Conservation (phyloP, 2,329 filamentous ascomycete species). For the Microsporum canis region DNA sequence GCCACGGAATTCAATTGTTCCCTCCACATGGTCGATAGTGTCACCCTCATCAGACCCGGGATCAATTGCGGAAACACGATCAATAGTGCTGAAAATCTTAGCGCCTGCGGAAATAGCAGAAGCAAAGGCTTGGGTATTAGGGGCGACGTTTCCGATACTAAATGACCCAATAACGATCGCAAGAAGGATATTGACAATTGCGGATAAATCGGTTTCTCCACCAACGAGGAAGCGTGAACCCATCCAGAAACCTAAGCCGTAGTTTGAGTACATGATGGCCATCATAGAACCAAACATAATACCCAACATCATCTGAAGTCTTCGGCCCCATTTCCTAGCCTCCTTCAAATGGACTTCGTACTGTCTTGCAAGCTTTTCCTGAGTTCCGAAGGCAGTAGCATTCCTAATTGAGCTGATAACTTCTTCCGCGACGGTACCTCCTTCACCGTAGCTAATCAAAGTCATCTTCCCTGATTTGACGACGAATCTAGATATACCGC, state of each 20-base stretch:
- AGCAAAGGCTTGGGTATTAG: slow-evolving; percentile 77
- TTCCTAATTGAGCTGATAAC: slow-evolving; percentile 90
- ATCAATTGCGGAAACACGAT: slow-evolving; percentile 74
- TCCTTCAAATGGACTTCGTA: slow-evolving; percentile 65
- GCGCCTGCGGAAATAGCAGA: slow-evolving; percentile 70
- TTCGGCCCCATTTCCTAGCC: slow-evolving; percentile 66
- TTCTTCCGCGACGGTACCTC: slow-evolving; percentile 84
- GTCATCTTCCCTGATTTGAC: slow-evolving; percentile 70
- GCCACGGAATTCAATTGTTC: slow-evolving; percentile 66
- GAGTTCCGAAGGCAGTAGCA: slow-evolving; percentile 82
- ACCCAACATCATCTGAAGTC: slow-evolving; percentile 59
- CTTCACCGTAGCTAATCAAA: slow-evolving; percentile 67
- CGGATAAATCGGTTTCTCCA: slow-evolving; percentile 53
- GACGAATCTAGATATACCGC: slow-evolving; percentile 59
- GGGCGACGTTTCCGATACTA: slow-evolving; percentile 74
- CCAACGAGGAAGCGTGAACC: slow-evolving; percentile 63
- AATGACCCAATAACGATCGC: slow-evolving; percentile 89
- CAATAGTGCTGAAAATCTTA: slow-evolving; percentile 92
- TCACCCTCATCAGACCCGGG: slow-evolving; percentile 59
- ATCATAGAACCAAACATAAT: slow-evolving; percentile 79
- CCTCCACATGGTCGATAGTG: slow-evolving; percentile 60
- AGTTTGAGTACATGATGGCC: slow-evolving; percentile 72
- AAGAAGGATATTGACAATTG: slow-evolving; percentile 76
- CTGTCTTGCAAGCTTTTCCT: slow-evolving; percentile 76
- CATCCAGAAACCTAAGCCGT: slow-evolving; percentile 80